A percentile compares a stretch with the other conserved stretches of the same genome.
Evolutionary conservation across 2,329 filamentous ascomycete species (phyloP).

Genomic region (Hypoxylon sp.): DNA sequence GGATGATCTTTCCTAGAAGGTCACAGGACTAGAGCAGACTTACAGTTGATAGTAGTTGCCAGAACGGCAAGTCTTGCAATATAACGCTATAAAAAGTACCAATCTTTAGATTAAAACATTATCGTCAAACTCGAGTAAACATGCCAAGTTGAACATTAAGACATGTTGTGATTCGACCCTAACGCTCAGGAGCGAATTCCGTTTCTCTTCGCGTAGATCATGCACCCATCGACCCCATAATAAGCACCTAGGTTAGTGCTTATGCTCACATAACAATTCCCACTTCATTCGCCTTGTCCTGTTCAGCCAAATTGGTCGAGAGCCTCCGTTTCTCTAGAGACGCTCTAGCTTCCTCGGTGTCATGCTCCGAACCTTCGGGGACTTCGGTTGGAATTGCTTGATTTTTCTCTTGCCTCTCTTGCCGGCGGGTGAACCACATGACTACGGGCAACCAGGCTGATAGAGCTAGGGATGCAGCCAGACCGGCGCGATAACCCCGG

Average conservation of each 20-base stretch:
- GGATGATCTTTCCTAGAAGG: too few species aligned
- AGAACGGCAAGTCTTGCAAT: too few species aligned
- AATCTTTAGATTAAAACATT: not conserved
- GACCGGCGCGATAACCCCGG: slow-evolving; percentile 42
- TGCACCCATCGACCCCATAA: not conserved
- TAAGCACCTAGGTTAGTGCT: not conserved
- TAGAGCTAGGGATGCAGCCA: slow-evolving; percentile 42
- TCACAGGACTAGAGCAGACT: too few species aligned
- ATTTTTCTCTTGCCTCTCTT: slow-evolving; percentile 31
- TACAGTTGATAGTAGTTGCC: too few species aligned
- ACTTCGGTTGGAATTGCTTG: slow-evolving; percentile 11
- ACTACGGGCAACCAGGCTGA: slow-evolving; percentile 49
- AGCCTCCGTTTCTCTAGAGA: slow-evolving; percentile 26
- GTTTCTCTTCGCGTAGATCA: not conserved
- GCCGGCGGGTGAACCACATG: slow-evolving; percentile 41
- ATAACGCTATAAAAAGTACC: too few species aligned
- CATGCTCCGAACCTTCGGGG: slow-evolving; percentile 15
- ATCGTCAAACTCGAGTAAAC: not conserved
- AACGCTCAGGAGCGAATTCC: not conserved
- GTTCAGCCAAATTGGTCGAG: slow-evolving; percentile 18
- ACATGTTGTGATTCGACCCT: not conserved
- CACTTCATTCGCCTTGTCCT: slow-evolving; percentile 27
- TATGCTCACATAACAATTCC: slow-evolving; percentile 15
- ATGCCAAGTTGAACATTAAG: not conserved
- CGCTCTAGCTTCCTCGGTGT: slow-evolving; percentile 27